These are phyloP conservation scores for Suillus sp. DNA, from an alignment of 768 basidiomycete genomes.

Conservation along the genomic window DNA sequence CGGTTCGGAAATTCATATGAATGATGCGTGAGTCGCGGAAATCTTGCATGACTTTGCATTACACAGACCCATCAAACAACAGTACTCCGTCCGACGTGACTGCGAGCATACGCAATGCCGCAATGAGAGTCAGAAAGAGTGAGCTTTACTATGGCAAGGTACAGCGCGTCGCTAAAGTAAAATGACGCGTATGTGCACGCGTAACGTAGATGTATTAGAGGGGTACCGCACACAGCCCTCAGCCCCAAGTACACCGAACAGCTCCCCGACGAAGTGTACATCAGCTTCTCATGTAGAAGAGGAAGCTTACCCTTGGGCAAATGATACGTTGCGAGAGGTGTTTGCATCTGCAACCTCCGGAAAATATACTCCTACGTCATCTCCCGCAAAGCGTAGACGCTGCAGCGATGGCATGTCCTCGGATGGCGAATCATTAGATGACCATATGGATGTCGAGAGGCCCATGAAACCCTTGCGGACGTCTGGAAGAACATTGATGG, in stretches of 20 bases:
- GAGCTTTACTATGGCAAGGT: slow-evolving; percentile 27
- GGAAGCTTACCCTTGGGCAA: slow-evolving; percentile 54
- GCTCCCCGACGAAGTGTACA: slow-evolving; percentile 34
- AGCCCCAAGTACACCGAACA: slow-evolving; percentile 18
- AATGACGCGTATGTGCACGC: slow-evolving; percentile 31
- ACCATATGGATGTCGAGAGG: slow-evolving; percentile 31
- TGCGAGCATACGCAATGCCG: slow-evolving; percentile 56
- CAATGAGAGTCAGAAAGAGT: slow-evolving; percentile 65
- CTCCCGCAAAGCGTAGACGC: slow-evolving; percentile 41
- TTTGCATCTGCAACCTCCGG: slow-evolving; percentile 39
- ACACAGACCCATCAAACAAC: slow-evolving; percentile 17
- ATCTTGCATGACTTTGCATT: slow-evolving; percentile 13
- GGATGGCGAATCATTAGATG: slow-evolving; percentile 20
- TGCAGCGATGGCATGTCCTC: slow-evolving; percentile 22
- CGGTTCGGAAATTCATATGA: slow-evolving; percentile 25
- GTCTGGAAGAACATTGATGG: slow-evolving; percentile 32
- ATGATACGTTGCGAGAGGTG: slow-evolving; percentile 56
- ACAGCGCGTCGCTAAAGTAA: slow-evolving; percentile 25
- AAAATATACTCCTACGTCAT: slow-evolving; percentile 33
- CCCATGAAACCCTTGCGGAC: slow-evolving; percentile 40
- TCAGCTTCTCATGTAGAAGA: slow-evolving; percentile 22
- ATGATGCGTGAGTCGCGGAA: slow-evolving; percentile 28
- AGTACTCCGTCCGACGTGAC: slow-evolving; percentile 53
- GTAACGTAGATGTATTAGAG: slow-evolving; percentile 54
- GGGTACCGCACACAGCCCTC: slow-evolving; percentile 55